phyloP scores from a whole-genome alignment of 495 filamentous ascomycete species.

The Neurospora hispaniola region DNA sequence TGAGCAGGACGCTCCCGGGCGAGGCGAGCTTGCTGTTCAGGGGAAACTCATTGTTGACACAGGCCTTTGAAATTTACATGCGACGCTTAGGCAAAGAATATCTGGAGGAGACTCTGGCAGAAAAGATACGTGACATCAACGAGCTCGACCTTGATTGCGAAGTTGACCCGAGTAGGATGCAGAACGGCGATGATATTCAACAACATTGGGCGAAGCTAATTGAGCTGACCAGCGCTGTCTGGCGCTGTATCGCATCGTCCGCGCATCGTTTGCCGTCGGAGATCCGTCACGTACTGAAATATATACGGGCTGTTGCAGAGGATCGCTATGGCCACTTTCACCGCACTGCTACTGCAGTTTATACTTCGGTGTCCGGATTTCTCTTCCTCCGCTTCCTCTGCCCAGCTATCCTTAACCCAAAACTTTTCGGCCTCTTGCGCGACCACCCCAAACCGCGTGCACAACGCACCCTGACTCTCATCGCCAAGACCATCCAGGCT shows the following conservation, averaged over 20 bases:
- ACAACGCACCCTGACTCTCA: slow-evolving; percentile 83
- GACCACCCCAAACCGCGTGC: slow-evolving; percentile 82
- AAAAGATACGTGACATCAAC: slow-evolving; percentile 77
- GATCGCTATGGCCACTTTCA: slow-evolving; percentile 96
- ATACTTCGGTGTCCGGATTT: slow-evolving; percentile 94
- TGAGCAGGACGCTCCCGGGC: slow-evolving; percentile 51
- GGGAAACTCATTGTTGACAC: slow-evolving; percentile 90
- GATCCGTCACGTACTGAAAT: slow-evolving; percentile 77
- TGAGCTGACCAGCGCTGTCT: slow-evolving; percentile 65
- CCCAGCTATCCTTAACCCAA: slow-evolving; percentile 91
- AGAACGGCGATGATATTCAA: slow-evolving; percentile 60
- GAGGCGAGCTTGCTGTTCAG: slow-evolving; percentile 95
- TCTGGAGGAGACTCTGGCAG: slow-evolving; percentile 75
- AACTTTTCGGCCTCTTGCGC: slow-evolving; percentile 79
- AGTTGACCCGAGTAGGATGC: slow-evolving; percentile 74
- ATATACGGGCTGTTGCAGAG: slow-evolving; percentile 87
- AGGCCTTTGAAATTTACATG: slow-evolving; percentile 92
- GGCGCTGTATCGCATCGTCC: slow-evolving; percentile 70
- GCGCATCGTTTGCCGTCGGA: slow-evolving; percentile 69
- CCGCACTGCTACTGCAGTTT: slow-evolving; percentile 61
- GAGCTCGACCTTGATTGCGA: slow-evolving; percentile 85
- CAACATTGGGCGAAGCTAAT: slow-evolving; percentile 79
- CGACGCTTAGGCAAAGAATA: slow-evolving; percentile 89
- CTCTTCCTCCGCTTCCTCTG: slow-evolving; percentile 94
- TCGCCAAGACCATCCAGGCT: slow-evolving; percentile 92